Evolutionary conservation across 106 monocot genomes (phyloP), one percentile per base, ranked within the genome.

Genomic region (Dioscorea zingiberensis): DNA sequence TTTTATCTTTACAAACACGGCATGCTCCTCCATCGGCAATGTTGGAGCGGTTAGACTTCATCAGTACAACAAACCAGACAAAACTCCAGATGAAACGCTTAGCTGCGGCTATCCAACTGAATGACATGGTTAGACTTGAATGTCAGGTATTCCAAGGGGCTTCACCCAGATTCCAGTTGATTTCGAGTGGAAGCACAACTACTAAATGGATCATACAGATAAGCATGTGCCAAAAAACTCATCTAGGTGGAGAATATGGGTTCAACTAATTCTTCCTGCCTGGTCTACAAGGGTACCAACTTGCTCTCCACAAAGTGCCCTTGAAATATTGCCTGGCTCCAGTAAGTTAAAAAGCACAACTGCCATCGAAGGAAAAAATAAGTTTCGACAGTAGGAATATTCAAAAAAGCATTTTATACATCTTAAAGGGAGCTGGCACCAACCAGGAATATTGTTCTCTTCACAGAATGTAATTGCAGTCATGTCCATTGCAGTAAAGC

Each of bases 371-470:
- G 21, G 54, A 4, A 47, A 22, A 18, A 45, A 57, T 21, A 55
- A 19, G 4, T 19, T 13, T 13, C 11, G 16, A 53, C 4, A 18
- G 19, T 13, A 13, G 51, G 13, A 1, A 38, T 38, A 6, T 30
- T 38, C 38, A 38, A 8, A 38, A 38, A 38, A 38, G 38, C 38
- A 38, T 2, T 38, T 38, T 38, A 8, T 12, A 23, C 12, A 21
- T 56, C n/a, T 12, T 56, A 56, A 2, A 56, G 56, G 22, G 21
- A 0, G 7, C 12, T 56, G 56, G 56, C 10, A 38, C 79, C 71
- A 71, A 99, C 98, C 87, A 48, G 98, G 98, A 67, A 93, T 84
- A 57, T 85, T 84, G 60, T 99, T 99, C 73, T 93, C 93, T 70
- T 93, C 89, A 54, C 98, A 99, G 49, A 93, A 87, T n/a, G 89